These are phyloP conservation scores for Halenospora varia DNA, from an alignment of 495 filamentous ascomycete species.

Conservation along the genomic window DNA sequence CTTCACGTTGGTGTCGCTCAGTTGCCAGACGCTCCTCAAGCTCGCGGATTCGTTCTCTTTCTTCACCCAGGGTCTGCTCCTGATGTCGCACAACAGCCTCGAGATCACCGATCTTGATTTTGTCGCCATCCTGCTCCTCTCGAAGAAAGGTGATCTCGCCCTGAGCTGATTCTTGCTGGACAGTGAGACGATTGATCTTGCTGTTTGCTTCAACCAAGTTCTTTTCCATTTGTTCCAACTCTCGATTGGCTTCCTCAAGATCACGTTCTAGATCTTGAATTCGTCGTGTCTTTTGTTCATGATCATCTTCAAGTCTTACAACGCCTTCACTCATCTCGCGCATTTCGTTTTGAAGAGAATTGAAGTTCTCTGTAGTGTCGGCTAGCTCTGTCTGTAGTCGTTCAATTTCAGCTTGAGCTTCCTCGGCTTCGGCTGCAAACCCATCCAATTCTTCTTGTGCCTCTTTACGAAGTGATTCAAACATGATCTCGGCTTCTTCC, in stretches of 20 bases:
- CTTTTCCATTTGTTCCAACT: slow-evolving; percentile 72
- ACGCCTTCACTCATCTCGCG: slow-evolving; percentile 81
- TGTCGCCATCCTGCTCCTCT: slow-evolving; percentile 96
- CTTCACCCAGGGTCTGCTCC: slow-evolving; percentile 68
- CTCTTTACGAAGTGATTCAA: slow-evolving; percentile 72
- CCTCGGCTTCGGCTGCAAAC: slow-evolving; percentile 75
- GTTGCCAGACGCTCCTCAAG: slow-evolving; percentile 71
- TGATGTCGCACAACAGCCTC: slow-evolving; percentile 74
- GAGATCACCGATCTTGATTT: slow-evolving; percentile 94
- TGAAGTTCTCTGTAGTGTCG: slow-evolving; percentile 75
- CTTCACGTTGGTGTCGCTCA: slow-evolving; percentile 81
- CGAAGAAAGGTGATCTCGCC: slow-evolving; percentile 91
- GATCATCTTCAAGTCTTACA: slow-evolving; percentile 81
- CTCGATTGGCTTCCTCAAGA: slow-evolving; percentile 67
- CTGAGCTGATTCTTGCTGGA: slow-evolving; percentile 89
- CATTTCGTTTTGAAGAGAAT: slow-evolving; percentile 84
- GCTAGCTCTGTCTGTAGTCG: slow-evolving; percentile 64
- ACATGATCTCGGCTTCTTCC: slow-evolving; percentile 74
- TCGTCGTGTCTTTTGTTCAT: slow-evolving; percentile 55
- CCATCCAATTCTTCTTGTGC: slow-evolving; percentile 79
- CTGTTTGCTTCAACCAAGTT: slow-evolving; percentile 74
- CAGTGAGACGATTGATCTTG: slow-evolving; percentile 78
- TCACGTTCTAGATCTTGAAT: slow-evolving; percentile 73
- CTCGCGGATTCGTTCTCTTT: slow-evolving; percentile 74
- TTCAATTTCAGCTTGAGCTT: slow-evolving; percentile 67